Percentiles rank a stretch among this genome's conserved stretches.
These are phyloP conservation scores for Russula abietina DNA, from an alignment of 768 basidiomycete genomes.

Conservation along the genomic window DNA sequence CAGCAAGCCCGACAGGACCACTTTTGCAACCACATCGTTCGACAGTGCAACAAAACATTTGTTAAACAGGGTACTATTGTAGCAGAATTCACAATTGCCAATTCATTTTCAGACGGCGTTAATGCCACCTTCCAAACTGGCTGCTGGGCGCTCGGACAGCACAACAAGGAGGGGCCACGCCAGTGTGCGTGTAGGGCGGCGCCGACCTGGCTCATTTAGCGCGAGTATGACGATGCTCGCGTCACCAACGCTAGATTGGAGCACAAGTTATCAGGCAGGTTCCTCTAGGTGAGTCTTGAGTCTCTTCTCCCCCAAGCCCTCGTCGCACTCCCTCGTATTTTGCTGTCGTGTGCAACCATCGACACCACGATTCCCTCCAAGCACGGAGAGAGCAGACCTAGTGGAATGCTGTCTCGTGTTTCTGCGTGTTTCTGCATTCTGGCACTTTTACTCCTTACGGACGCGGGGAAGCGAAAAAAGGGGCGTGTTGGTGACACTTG, in stretches of 20 bases:
- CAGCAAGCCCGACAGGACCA: neutral
- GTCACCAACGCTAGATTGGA: slow-evolving; percentile 54
- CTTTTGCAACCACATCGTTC: slow-evolving; percentile 1
- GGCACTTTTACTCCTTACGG: neutral
- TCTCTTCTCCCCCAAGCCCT: neutral
- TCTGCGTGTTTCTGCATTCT: neutral
- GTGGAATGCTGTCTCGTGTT: neutral
- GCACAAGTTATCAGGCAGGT: slow-evolving; percentile 82
- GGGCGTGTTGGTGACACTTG: neutral
- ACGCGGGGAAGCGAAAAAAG: neutral
- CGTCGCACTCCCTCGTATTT: neutral
- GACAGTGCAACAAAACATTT: neutral
- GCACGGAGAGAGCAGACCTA: neutral
- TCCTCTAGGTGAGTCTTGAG: slow-evolving; percentile 64
- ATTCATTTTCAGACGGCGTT: slow-evolving; percentile 66
- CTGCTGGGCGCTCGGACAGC: slow-evolving; percentile 45
- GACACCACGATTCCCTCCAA: neutral
- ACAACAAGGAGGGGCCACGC: slow-evolving; percentile 36
- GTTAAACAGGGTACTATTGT: neutral
- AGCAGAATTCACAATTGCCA: slow-evolving; percentile 4
- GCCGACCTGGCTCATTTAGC: slow-evolving; percentile 29
- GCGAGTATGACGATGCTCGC: slow-evolving; percentile 26
- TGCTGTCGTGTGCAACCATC: neutral
- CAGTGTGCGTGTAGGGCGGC: slow-evolving; percentile 34
- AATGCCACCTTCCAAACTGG: slow-evolving; percentile 54